These are phyloP conservation scores for Ammopiptanthus mongolicus DNA, from an alignment of 306 rosid species.

Conservation along the genomic window DNA sequence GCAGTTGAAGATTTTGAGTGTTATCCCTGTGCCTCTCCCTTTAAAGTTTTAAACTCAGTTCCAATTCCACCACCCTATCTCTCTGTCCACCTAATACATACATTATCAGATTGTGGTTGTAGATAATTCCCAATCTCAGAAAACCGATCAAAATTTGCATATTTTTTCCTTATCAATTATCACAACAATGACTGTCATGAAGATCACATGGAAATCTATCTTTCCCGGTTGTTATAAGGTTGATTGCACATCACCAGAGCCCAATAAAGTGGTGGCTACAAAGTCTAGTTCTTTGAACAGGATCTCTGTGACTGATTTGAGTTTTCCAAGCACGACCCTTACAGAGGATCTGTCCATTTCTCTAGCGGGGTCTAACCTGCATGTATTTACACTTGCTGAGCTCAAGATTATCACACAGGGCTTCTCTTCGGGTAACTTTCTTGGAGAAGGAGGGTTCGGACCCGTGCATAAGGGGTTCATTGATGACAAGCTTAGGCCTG, in stretches of 20 bases:
- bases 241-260: constrained; percentile 24
- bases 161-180: neutral
- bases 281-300: constrained; percentile 52
- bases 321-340: constrained; percentile 53
- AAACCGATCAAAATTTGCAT: neutral
- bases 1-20: constrained; percentile 33
- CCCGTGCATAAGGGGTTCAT: constrained; percentile 93
- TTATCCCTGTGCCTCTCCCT: neutral
- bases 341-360: constrained; percentile 81
- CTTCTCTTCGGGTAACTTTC: constrained; percentile 61
- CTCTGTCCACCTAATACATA: no score
- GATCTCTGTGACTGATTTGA: constrained; percentile 63
- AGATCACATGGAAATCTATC: constrained; percentile 38
- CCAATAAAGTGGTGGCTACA: constrained; percentile 45
- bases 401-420: constrained; percentile 74
- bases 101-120: no score
- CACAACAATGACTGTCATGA: constrained; percentile 31
- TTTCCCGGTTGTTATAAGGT: constrained; percentile 51
- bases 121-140: no score
- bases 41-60: constrained; percentile 12
- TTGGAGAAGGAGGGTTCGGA: constrained; percentile 99
- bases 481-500: constrained; percentile 75
- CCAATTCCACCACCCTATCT: neutral
- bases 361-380: constrained; percentile 71
- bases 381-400: constrained; percentile 66